Evolutionary conservation across 2,329 filamentous ascomycete species (phyloP).

Genomic region (Epichloe gansuensis): DNA sequence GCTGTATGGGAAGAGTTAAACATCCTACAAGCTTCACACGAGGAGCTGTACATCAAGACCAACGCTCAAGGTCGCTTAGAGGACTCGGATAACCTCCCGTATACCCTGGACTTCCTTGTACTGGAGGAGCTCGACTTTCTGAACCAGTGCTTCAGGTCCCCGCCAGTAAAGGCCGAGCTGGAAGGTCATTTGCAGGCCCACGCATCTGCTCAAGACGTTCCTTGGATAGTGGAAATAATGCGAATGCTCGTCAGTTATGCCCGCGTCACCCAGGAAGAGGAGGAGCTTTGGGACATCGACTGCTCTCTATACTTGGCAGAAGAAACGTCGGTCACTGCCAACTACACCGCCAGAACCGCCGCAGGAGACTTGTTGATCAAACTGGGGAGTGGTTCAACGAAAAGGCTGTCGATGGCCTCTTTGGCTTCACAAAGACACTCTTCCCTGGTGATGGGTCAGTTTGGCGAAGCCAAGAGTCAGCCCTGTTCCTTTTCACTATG

Average conservation of each 20-base stretch:
- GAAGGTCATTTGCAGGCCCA: constrained; percentile 60
- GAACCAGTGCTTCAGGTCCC: constrained; percentile 78
- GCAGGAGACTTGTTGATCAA: constrained; percentile 89
- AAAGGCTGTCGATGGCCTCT: constrained; percentile 65
- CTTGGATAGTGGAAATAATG: constrained; percentile 83
- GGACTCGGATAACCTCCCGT: constrained; percentile 82
- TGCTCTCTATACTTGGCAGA: constrained; percentile 92
- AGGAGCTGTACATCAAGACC: constrained; percentile 73
- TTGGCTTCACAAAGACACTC: constrained; percentile 61
- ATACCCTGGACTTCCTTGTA: constrained; percentile 86
- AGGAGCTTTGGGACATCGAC: constrained; percentile 93
- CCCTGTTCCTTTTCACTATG: constrained; percentile 76
- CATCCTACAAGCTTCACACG: constrained; percentile 59
- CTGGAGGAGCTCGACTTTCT: constrained; percentile 92
- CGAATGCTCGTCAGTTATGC: constrained; percentile 75
- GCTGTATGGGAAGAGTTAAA: constrained; percentile 83
- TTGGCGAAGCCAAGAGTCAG: constrained; percentile 62
- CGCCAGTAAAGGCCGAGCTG: constrained; percentile 81
- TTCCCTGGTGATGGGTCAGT: constrained; percentile 44
- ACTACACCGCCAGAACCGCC: constrained; percentile 89
- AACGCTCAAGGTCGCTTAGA: constrained; percentile 81
- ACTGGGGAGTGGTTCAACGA: constrained; percentile 79
- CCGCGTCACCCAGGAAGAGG: constrained; percentile 83
- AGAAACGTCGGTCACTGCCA: constrained; percentile 86
- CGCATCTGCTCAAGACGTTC: constrained; percentile 47